Base-by-base conservation (phyloP, 345 rosid species). In the Physaria fendleri region DNA sequence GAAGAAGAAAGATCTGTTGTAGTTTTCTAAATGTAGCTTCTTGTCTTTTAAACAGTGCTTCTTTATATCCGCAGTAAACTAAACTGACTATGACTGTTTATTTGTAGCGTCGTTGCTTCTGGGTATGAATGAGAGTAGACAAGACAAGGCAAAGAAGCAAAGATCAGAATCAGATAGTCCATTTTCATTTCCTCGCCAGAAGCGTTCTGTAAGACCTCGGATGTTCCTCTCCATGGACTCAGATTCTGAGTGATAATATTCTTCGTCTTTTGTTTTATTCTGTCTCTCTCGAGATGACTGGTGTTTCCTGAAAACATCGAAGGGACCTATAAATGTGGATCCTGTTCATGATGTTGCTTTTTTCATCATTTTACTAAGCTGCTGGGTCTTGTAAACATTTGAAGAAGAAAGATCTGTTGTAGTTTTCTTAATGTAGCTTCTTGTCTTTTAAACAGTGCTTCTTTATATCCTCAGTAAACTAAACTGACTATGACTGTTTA, bases 181-280 rank as follows among this genome's bases (percentile, higher is more conserved):
- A 8, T 80, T 87, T 69, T 71, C 78, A 32, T 76, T 86, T 71
- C 97, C 90, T 43, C 86, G 85, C 25, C 87, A 81, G 68, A 88
- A 86, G 77, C 97, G 99, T 53, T 82, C 97, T 27, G 93, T 83
- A 21, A 83, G 92, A 75, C 94, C 72, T 3, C 79, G 97, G 50
- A 46, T 81, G 65, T 78, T 66, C 68, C 79, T 89, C 48, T 85
- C 99, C 13, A 83, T 82, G 48, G 84, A 81, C 68, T 83, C 84
- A 4, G 93, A 87, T 59, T 68, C 95, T 0, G 90, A 87, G 34
- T 90, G 68, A 67, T n/a, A n/a, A n/a, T n/a, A n/a, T n/a, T n/a
- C n/a, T n/a, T n/a, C n/a, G n/a, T n/a, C n/a, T n/a, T n/a, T n/a
- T n/a, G n/a, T n/a, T n/a, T n/a, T n/a, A n/a, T n/a, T n/a, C n/a